These are phyloP conservation scores for Nitzschia sp. DNA, from an alignment of 108 stramenopile genomes.

Conservation along the genomic window DNA sequence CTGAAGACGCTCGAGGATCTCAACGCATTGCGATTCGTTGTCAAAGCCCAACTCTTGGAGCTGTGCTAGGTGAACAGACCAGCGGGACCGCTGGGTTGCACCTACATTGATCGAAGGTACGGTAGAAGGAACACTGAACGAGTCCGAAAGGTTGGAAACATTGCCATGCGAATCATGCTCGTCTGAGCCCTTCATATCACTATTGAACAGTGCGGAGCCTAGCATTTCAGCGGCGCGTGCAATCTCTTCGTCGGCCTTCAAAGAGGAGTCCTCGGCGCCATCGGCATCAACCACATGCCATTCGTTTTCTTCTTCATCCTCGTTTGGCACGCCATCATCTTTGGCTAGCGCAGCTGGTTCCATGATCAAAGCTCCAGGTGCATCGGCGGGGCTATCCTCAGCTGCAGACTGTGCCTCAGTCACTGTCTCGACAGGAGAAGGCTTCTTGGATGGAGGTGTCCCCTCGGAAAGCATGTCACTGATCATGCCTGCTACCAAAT, in stretches of 20 bases:
- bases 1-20: constrained; percentile 65
- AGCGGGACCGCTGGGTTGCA: constrained; percentile 44
- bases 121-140: constrained; percentile 30
- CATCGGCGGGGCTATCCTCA: not conserved
- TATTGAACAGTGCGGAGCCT: constrained; percentile 72
- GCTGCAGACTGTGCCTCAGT: constrained; percentile 4
- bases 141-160: constrained; percentile 13
- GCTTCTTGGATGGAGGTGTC: not conserved
- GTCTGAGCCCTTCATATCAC: constrained; percentile 41
- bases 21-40: constrained; percentile 57
- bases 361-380: constrained; percentile 28
- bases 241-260: constrained; percentile 45
- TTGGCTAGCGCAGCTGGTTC: constrained; percentile 33
- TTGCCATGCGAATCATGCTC: constrained; percentile 13
- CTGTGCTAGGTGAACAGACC: constrained; percentile 58
- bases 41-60: constrained; percentile 65
- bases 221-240: constrained; percentile 58
- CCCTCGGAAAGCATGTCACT: constrained; percentile 39
- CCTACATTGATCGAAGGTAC: constrained; percentile 31
- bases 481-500: constrained; percentile 46
- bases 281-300: constrained; percentile 31
- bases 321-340: constrained; percentile 11
- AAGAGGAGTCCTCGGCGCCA: constrained; percentile 10
- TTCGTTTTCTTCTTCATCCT: constrained; percentile 25
- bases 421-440: not conserved